Percentiles rank a stretch among this genome's conserved stretches.
Evolutionary conservation across 163 green algal genomes (phyloP).

Genomic region (Scenedesmus sp.): DNA sequence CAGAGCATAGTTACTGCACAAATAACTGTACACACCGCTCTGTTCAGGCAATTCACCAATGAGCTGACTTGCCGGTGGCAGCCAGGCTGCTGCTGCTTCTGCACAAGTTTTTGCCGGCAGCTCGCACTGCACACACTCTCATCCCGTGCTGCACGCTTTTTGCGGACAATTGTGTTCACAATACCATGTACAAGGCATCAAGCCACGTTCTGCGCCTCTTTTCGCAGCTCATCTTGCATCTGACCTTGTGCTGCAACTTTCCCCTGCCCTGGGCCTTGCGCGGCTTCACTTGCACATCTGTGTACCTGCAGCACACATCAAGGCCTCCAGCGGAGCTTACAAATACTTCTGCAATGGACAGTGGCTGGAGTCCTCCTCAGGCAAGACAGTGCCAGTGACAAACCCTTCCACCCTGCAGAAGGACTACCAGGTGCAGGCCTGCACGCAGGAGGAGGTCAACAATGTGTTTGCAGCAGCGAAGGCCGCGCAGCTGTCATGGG

Average conservation of each 20-base stretch:
- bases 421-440: conserved; percentile 88
- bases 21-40: neutral
- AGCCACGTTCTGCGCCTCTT: neutral
- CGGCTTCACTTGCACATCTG: conserved; percentile 34
- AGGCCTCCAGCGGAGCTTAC: conserved; percentile 67
- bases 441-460: conserved; percentile 94
- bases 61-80: neutral
- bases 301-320: conserved; percentile 57
- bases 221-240: neutral
- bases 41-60: neutral
- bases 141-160: neutral
- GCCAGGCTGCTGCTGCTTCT: neutral
- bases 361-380: conserved; percentile 81
- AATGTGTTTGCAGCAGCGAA: conserved; percentile 83
- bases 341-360: conserved; percentile 88
- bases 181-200: neutral
- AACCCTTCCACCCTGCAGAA: conserved; percentile 83
- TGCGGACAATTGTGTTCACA: neutral
- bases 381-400: conserved; percentile 76
- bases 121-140: neutral
- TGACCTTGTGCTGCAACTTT: neutral
- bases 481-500: conserved; percentile 87
- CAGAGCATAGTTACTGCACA: neutral
- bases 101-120: neutral
- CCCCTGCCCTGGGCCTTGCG: neutral